A percentile compares a stretch with the other conserved stretches of the same genome.
Conservation (phyloP, 225 moss, liverwort and hornwort genomes). For the Asterella californica region DNA sequence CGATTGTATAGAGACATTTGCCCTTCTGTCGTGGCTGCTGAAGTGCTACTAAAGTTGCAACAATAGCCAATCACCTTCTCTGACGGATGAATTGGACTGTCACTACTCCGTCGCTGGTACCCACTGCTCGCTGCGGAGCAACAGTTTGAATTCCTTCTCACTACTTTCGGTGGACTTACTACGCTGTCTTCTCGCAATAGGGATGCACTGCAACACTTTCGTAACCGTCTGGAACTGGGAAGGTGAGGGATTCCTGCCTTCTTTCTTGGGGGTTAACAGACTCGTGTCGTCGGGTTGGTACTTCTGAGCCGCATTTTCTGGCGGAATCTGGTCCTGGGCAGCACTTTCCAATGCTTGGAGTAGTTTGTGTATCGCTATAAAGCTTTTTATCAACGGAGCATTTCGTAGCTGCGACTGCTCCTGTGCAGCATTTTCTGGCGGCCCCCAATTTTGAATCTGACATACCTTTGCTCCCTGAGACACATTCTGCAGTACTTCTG, state of each 20-base stretch:
- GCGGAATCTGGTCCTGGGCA: constrained; percentile 18
- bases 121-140: neutral
- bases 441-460: neutral
- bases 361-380: neutral
- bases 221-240: neutral
- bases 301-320: constrained; percentile 4
- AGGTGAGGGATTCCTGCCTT: neutral
- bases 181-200: constrained; percentile 5
- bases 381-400: constrained; percentile 7
- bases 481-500: constrained; percentile 11
- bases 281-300: constrained; percentile 5
- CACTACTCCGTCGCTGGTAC: neutral
- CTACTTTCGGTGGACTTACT: neutral
- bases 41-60: neutral
- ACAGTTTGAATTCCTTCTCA: constrained; percentile 17
- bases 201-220: neutral
- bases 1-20: too few relatives aligned
- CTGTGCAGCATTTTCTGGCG: constrained; percentile 28
- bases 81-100: neutral
- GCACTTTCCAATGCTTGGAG: constrained; percentile 6
- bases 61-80: constrained; percentile 1
- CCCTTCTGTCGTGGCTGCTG: neutral
- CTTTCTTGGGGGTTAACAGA: neutral
- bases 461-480: constrained; percentile 8
- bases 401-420: constrained; percentile 9